Base-by-base conservation (phyloP, 2,329 filamentous ascomycete genomes). In the Anthostomella pinea region DNA sequence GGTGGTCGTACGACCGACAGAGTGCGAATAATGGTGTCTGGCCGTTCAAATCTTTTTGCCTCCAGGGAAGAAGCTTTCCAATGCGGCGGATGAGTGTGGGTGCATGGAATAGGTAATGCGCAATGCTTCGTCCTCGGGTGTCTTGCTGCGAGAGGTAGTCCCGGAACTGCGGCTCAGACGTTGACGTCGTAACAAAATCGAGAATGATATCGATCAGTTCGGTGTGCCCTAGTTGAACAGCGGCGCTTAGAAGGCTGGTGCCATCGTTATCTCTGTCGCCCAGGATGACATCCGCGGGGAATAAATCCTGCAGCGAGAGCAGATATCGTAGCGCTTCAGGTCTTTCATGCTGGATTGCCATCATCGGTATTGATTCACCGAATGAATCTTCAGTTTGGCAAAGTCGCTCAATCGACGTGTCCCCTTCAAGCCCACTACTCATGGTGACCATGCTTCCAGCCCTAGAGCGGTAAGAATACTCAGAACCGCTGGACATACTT, bases 11-110 rank as follows among this genome's bases (percentile, higher is more conserved):
- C 0, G 89, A 97, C 51, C 93, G 81, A 60, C 90, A 97, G 1
- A 97, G 72, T 2, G 93, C 93, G 60, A 98, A 97, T 7, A 98
- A 68, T 2, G 93, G 94, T n/a, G 94, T 98, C 63, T 97, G 93
- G 0, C 93, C 93, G 57, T 97, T 96, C 60, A 89, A 94, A 63
- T 98, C 93, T 49, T 84, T 88, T 61, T 94, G 80, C 39, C 81
- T 78, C 93, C 93, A 98, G 7, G 88, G 86, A 35, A 98, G 70
- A 48, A 91, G 66, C 41, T 76, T 73, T 2, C 89, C 90, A 42
- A 97, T 83, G 36, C 77, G 75, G 28, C 72, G 68, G 49, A 98
- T 93, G 14, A 98, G 70, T 35, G 77, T 73, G 2, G 93, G 93
- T 7, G 87, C 83, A 56, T 95, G 86, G 66, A 98, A 98, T 11